Base-by-base conservation (phyloP, 768 basidiomycete genomes). In the Phallus indusiatus region DNA sequence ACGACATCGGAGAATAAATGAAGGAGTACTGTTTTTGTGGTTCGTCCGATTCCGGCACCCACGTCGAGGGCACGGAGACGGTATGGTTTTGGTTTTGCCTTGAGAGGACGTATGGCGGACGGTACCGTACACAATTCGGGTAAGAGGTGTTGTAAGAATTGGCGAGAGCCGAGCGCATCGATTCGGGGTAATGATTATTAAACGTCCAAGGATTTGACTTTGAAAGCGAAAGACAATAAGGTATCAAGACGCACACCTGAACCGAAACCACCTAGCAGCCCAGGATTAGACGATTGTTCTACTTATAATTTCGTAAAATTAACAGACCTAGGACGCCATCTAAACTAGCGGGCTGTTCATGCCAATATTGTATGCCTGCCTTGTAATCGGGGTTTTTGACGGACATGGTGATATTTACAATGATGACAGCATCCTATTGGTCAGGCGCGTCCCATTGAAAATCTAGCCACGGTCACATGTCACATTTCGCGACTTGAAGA, bases 1-100 rank as follows among this genome's bases (percentile, higher is more conserved):
- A 93, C 84, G 52, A 97, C 91, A 64, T 92, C 87, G 21, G 84
- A 80, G 62, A 94, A 81, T 55, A 97, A 84, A 65, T 86, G 88
- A n/a, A 97, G 81, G 35, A 99, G 82, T 12, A 94, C 90, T 64
- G 89, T 84, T 1, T 82, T 76, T 0, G 94, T 95, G 24, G 96
- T 93, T 55, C 95, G 85, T 11, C 95, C 95, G 52, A 99, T 86
- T 11, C 95, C 95, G 6, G 94, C 94, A 16, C 89, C 95, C 60
- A 94, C 91, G 67, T 99, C 95, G 20, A 99, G 79, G 0, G 89
- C 94, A 49, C 90, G 82, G 24, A 76, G 81, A 50, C 82, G 76
- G 21, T 77, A 74, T 11, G 68, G n/a, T 14, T 66, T 64, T 54
- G 47, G 55, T 63, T 47, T 51, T 56, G 53, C 42, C 55, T 67